Base-by-base conservation (phyloP, 164 flowering plant species). In the Vitis rupestris region DNA sequence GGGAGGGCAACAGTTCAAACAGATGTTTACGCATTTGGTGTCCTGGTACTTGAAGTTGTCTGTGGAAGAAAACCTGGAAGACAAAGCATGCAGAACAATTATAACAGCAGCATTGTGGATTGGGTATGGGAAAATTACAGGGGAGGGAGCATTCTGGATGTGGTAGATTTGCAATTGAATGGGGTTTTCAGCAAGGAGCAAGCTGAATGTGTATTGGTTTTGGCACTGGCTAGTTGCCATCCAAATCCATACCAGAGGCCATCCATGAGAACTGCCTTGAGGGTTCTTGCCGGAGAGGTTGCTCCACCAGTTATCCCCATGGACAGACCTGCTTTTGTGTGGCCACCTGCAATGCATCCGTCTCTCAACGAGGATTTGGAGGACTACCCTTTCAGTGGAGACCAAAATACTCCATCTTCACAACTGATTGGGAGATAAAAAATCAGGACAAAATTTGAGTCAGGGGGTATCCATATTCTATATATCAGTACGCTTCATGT, bases 201-300 rank as follows among this genome's bases (percentile, higher is more conserved):
- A 47, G 71, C 67, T 60, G 81, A 75, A 30, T 19, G 75, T 9
- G 55, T 74, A 55, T 71, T 85, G 0, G 9, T 73, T 29, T 29
- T 87, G 63, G 87, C 86, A 17, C 67, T 87, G 67, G 82, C 86
- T 15, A 82, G 91, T 60, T 87, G 87, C 65, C 86, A 83, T 66
- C 89, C 91, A 8, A 79, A 86, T 59, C 90, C 88, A 9, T 13
- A 72, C 59, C 16, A 74, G n/a, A 80, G 94, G 68, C 91, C 91
- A 0, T 73, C 81, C 56, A 89, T 82, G 79, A 81, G 67, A 37
- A 71, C 53, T 17, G 84, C 70, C 13, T 51, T 82, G 76, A 83
- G 80, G 67, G 81, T 89, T 63, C 78, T 84, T 1, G 72, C 57
- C 8, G 87, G 88, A 16, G 90, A 85, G 72, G 82, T 77, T 4